phyloP scores from a whole-genome alignment of 2,329 filamentous ascomycete genomes.

The Sphaerulina vaccinii region DNA sequence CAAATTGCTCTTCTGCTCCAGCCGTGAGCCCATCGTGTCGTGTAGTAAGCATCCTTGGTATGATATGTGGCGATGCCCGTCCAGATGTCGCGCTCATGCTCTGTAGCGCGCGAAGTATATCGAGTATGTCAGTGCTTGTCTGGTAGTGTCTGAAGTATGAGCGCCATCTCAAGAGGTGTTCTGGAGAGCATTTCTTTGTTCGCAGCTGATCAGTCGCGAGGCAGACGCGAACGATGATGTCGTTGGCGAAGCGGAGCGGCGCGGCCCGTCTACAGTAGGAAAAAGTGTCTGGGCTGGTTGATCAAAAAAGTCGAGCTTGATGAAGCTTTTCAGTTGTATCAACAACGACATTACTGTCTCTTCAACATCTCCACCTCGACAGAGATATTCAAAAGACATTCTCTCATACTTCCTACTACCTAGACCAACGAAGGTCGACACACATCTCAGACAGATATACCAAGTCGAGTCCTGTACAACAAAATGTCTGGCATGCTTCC shows the following conservation, averaged over 20 bases:
- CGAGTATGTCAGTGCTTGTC: not conserved
- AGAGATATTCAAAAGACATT: not conserved
- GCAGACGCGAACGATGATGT: conserved; percentile 8
- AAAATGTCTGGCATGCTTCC: conserved; percentile 34
- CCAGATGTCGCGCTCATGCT: no score
- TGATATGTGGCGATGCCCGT: conserved; percentile 2
- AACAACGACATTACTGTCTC: not conserved
- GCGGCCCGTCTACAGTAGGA: not conserved
- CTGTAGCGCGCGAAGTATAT: no score
- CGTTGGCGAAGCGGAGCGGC: not conserved
- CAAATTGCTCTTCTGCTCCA: conserved; percentile 58
- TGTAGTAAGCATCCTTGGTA: conserved; percentile 11
- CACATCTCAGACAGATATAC: conserved; percentile 2
- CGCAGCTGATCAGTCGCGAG: not conserved
- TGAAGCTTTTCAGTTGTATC: not conserved
- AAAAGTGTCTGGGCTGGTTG: not conserved
- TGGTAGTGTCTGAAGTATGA: no score
- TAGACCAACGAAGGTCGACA: conserved; percentile 23
- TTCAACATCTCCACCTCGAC: not conserved
- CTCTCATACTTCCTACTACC: not conserved
- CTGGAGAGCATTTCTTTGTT: conserved; percentile 1
- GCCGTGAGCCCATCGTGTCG: conserved; percentile 58
- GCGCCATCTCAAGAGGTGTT: not conserved
- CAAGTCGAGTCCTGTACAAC: conserved; percentile 1
- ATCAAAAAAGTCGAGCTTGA: not conserved